Evolutionary conservation across 2,329 filamentous ascomycete species (phyloP).

Genomic region (Cladosporium oxysporum): DNA sequence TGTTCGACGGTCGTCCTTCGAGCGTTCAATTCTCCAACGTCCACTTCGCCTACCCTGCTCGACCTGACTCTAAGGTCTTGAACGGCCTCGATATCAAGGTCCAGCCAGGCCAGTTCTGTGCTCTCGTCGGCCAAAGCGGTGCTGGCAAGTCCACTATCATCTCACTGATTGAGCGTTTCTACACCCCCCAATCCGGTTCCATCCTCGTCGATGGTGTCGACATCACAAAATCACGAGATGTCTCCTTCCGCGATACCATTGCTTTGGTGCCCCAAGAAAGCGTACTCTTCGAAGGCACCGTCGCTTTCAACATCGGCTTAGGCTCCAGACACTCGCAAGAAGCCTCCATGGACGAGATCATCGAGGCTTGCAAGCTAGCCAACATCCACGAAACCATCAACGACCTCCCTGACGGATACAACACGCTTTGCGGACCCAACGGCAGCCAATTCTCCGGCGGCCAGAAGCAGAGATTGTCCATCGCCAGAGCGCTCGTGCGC

Average conservation of each 20-base stretch:
- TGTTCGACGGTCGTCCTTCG: constrained; percentile 22
- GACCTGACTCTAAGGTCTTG: constrained; percentile 43
- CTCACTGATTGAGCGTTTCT: constrained; percentile 91
- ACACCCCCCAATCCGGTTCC: constrained; percentile 78
- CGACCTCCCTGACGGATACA: constrained; percentile 79
- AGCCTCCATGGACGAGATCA: constrained; percentile 68
- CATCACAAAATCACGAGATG: constrained; percentile 77
- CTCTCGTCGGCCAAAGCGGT: constrained; percentile 87
- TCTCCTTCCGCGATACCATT: constrained; percentile 90
- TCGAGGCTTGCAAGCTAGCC: constrained; percentile 81
- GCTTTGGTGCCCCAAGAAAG: constrained; percentile 92
- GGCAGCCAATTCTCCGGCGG: constrained; percentile 91
- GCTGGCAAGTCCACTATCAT: constrained; percentile 92
- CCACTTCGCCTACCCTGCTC: constrained; percentile 48
- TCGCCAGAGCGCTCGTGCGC: constrained; percentile 85
- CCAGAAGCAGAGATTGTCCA: constrained; percentile 95
- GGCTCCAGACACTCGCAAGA: constrained; percentile 73
- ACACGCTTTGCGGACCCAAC: constrained; percentile 92
- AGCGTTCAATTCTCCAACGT: constrained; percentile 38
- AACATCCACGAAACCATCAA: constrained; percentile 93
- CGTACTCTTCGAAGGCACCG: constrained; percentile 83
- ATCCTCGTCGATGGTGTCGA: constrained; percentile 82
- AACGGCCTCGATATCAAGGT: constrained; percentile 42
- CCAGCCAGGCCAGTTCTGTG: constrained; percentile 73
- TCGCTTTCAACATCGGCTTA: constrained; percentile 83